Conservation (phyloP, 2,329 filamentous ascomycete species). For the Pseudogymnoascus sp. region DNA sequence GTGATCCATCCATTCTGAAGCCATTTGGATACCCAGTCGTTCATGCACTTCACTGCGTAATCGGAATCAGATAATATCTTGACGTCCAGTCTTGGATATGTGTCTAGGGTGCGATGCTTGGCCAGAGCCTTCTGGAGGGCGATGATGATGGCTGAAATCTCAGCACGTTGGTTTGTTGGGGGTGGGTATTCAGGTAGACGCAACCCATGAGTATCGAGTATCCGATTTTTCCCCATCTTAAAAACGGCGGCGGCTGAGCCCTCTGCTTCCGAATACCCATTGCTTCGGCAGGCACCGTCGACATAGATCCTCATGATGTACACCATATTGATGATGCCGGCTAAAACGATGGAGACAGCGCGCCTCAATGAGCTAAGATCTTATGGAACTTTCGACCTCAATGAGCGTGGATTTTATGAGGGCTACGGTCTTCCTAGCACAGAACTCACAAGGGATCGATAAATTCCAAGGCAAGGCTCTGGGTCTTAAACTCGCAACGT, state of each 20-base stretch:
- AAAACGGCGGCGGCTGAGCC: conserved; percentile 30
- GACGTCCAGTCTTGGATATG: conserved; percentile 21
- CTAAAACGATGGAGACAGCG: not conserved
- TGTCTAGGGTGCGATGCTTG: conserved; percentile 18
- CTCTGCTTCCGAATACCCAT: conserved; percentile 23
- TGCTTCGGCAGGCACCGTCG: conserved; percentile 30
- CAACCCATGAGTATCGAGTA: conserved; percentile 8
- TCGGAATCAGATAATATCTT: conserved; percentile 31
- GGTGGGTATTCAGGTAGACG: conserved; percentile 11
- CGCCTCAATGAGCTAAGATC: not conserved
- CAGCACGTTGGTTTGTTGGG: conserved; percentile 32
- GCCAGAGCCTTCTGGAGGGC: conserved; percentile 41
- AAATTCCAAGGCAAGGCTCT: not conserved
- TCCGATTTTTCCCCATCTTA: not conserved
- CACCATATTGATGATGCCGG: conserved; percentile 22
- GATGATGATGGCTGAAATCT: conserved; percentile 36
- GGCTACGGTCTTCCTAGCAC: not conserved
- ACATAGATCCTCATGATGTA: conserved; percentile 31
- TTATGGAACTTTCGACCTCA: no score
- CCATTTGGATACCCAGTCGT: conserved; percentile 30
- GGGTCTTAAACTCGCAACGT: not conserved
- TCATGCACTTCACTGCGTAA: conserved; percentile 32
- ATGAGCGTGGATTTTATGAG: not conserved
- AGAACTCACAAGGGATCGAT: not conserved
- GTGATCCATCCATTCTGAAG: conserved; percentile 29